Base-by-base conservation (phyloP, 331 rosid species). In the Rosa hybrid region DNA sequence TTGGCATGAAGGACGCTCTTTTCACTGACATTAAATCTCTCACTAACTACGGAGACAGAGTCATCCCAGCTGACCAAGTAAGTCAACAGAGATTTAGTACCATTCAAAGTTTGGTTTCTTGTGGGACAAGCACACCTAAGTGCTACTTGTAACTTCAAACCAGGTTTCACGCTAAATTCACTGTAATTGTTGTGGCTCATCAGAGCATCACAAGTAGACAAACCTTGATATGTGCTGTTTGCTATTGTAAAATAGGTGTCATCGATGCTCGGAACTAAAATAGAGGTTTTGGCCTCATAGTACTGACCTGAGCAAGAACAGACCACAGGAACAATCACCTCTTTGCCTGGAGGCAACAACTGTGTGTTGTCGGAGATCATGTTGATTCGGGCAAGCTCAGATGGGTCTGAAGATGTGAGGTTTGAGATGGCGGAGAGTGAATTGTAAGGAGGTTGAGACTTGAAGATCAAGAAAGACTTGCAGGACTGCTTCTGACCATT, bases 121-220 rank as follows among this genome's bases (percentile, higher is more conserved):
- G 93, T 81, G 5, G 94, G 93, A 82, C 97, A 91, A 79, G 98
- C 91, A 73, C 97, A 93, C 70, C 88, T 81, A 16, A 93, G 92
- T 8, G 92, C 91, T 13, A 91, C 97, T 10, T 78, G 48, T 72
- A 93, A 57, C 72, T 77, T 70, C 81, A 85, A n/a, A 27, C 91
- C 86, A 1, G 82, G 64, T 0, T 0, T 13, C 77, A 93, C 78
- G 45, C 80, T 71, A 4, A 69, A 16, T 34, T 59, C 88, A 5
- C 80, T 86, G 1, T 82, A 78, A 20, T 78, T 68, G 86, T 93
- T 91, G 0, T 56, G 80, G 23, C 53, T 80, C 81, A 17, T 67
- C 10, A 91, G 92, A 75, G 93, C 76, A 67, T 76, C 63, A 77
- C 98, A 91, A 17, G 93, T 82, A 14, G 87, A 27, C 68, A 90